Evolutionary conservation across 2,329 filamentous ascomycete genomes (phyloP), one percentile per base, ranked within the genome.

Genomic region (Calcarisporium arbuscula): DNA sequence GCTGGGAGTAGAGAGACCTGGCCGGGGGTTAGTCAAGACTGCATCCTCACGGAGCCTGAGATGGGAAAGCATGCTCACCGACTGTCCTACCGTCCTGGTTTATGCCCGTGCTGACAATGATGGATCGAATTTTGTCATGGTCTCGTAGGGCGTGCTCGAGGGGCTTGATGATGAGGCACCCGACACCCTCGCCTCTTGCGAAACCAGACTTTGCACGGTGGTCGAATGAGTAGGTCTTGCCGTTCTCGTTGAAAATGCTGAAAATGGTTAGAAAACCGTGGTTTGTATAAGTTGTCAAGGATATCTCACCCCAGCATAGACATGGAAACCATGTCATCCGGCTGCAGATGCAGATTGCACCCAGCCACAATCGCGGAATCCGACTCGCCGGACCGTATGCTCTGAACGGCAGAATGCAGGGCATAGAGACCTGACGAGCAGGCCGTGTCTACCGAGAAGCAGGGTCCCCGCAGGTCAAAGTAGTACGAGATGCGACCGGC

Each of bases 151-250:
- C 77, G 38, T 72, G 62, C 21, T 67, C 62, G 1, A 80, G 59
- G 1, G 64, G 66, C 55, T 81, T 81, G 10, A 82, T 49, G 9
- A 80, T 50, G 4, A 82, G 44, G 32, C 70, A 61, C 6, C 61
- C 72, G 15, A 69, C 65, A 5, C 75, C 77, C 44, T 82, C 77
- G 8, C 74, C 78, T 8, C 77, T 67, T 1, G 68, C 75, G 44
- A 78, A 83, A 0, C 79, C 80, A 25, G 19, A 44, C 15, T 50
- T 29, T 31, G 48, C 50, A 36, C 49, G 31, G 39, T 54, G 40
- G 44, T 58, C 40, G 20, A 49, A 45, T 25, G 70, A 70, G 32
- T 64, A 66, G 11, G 67, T 75, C 23, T 66, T 60, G 2, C 72
- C 72, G 0, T 65, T 63, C 19, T 72, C 64, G 2, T 69, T 71